Evolutionary conservation across 176 grass and related monocot genomes (phyloP), one percentile per base, ranked within the genome.

Genomic region (Oryza coarctata): DNA sequence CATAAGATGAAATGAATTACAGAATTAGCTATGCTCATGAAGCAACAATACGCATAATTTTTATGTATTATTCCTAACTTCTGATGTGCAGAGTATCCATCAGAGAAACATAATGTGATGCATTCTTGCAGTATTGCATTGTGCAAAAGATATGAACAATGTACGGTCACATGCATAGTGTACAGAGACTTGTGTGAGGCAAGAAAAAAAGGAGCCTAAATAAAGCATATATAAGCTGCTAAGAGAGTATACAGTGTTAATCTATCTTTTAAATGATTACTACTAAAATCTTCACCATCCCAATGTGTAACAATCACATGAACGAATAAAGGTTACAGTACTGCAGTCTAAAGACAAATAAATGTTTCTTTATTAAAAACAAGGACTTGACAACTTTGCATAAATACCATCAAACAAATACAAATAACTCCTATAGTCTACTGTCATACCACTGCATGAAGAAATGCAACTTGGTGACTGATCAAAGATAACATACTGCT

Each of bases 351-450:
- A 43, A 28, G 12, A 3, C 10, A 63, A 20, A 15, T 50, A 65
- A n/a, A 17, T 73, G 70, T 63, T 68, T 63, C 17, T 71, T 61
- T 23, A 36, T 9, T 63, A 44, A 39, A 47, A 31, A 34, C 31
- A 65, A 40, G 60, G 36, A 75, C 49, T 22, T 52, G 49, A 20
- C 17, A 45, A 9, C 43, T 79, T 68, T 22, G 68, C 68, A 78
- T 36, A 73, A 47, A 86, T 63, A 79, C 12, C 10, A 79, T 71
- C 76, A 73, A 29, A 40, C 3, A 22, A 63, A 41, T 7, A 27
- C 33, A 61, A 40, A 65, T 35, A 25, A 35, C 2, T 74, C 9
- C 31, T 1, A 39, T 11, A 39, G 0, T 39, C 9, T 39, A 39
- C 38, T 0, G 9, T 39, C 38, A 39, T 11, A 39, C 0, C 9